These are phyloP conservation scores for bread wheat (Triticum aestivum) DNA, from an alignment of 176 grass and related monocot genomes.

Conservation along the genomic window DNA sequence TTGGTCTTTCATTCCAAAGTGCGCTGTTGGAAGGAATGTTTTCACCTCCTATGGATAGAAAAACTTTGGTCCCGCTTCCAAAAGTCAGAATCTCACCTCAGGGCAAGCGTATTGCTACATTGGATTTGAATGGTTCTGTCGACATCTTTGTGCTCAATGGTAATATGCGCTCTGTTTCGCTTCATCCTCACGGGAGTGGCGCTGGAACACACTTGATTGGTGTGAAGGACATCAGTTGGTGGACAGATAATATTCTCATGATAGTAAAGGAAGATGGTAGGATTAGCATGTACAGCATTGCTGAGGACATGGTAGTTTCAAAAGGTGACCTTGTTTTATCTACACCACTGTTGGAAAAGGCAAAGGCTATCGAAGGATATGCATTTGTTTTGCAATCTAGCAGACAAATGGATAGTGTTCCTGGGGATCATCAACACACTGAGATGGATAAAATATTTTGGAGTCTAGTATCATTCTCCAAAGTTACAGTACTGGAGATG, in stretches of 20 bases:
- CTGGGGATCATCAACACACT: slow-evolving; percentile 15
- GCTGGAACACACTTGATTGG: slow-evolving; percentile 34
- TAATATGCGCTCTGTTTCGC: slow-evolving; percentile 40
- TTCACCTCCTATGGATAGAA: slow-evolving; percentile 50
- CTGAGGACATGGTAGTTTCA: slow-evolving; percentile 50
- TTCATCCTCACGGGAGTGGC: slow-evolving; percentile 43
- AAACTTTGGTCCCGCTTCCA: slow-evolving; percentile 43
- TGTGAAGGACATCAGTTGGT: slow-evolving; percentile 88
- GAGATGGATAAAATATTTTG: slow-evolving; percentile 55
- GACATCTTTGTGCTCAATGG: slow-evolving; percentile 59
- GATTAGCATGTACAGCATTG: slow-evolving; percentile 72
- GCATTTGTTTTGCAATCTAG: slow-evolving; percentile 76
- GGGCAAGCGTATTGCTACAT: slow-evolving; percentile 62
- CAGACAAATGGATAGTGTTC: slow-evolving; percentile 30
- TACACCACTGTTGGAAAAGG: slow-evolving; percentile 68
- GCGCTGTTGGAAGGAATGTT: slow-evolving; percentile 59
- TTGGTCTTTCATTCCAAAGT: slow-evolving; percentile 51
- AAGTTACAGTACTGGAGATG: slow-evolving; percentile 74
- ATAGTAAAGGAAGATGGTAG: slow-evolving; percentile 48
- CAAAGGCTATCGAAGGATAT: slow-evolving; percentile 53
- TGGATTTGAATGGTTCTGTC: slow-evolving; percentile 78
- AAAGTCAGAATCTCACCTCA: slow-evolving; percentile 90
- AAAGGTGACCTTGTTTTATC: slow-evolving; percentile 56
- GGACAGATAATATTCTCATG: slow-evolving; percentile 81
- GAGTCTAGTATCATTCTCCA: slow-evolving; percentile 73